Evolutionary conservation across 805 yeast genomes (phyloP), one percentile per base, ranked within the genome.

Genomic region (Candida sithepensis): DNA sequence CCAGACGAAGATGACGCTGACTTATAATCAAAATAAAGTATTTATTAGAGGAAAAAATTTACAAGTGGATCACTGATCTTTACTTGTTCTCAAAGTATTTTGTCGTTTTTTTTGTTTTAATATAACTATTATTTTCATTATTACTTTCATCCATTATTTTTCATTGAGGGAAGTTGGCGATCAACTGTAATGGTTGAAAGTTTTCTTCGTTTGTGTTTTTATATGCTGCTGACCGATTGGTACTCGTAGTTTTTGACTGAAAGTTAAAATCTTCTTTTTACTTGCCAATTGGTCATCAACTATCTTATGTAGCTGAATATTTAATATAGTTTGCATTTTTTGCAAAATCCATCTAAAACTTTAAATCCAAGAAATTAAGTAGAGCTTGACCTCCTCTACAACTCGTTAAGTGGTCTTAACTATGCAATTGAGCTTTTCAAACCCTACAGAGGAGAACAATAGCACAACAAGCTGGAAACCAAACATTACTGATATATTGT

Each of bases 1-100:
- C 99, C 99, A 61, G 99, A 94, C 78, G 99, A 94, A 80, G 99
- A 94, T 72, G 99, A 94, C 69, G 97, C 97, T 68, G 99, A 94
- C 76, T 87, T 94, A 77, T 94, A 89, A 78, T 57, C 45, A 19
- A 41, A 24, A 24, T 37, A 18, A 20, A 12, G 20, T 41, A 30
- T 13, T 41, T 30, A 41, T 28, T 41, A 30, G 34, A 30, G 34
- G 34, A 30, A 30, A 30, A 30, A 30, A 30, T 7, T 30, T 30
- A 10, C 5, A 12, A 30, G 16, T 12, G 13, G 34, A 30, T 30
- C 34, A 30, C 34, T 30, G 14, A 16, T 39, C 39, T 36, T 36
- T 7, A 13, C 22, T 39, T 23, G 32, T 39, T 7, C 6, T 23
- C n/a, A 28, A 18, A 14, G n/a, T 26, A 14, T n/a, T 26, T 28